Evolutionary conservation across 1,284 basidiomycete genomes (phyloP).

Genomic region (Fomitopsis schrenkii): DNA sequence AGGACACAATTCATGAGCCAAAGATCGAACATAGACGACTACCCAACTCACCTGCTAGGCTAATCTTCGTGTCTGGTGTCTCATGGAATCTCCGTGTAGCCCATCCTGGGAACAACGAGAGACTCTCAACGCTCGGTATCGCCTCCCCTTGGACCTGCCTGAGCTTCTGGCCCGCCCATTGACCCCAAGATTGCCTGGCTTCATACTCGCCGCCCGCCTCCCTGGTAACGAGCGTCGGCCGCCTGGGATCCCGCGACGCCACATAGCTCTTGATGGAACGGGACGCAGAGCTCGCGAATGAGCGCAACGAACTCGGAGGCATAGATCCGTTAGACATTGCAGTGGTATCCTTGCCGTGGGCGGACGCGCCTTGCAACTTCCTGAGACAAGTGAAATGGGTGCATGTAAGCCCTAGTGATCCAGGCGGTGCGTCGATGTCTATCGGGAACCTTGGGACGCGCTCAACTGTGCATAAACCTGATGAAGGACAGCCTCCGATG

Average conservation of each 20-base stretch:
- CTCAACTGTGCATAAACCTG: not conserved
- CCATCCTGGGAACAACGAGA: slow-evolving; percentile 40
- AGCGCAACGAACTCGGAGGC: slow-evolving; percentile 27
- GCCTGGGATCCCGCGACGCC: slow-evolving; percentile 32
- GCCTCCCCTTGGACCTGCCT: slow-evolving; percentile 18
- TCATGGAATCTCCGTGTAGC: slow-evolving; percentile 32
- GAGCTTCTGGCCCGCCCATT: slow-evolving; percentile 48
- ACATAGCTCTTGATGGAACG: slow-evolving; percentile 40
- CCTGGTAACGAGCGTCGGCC: slow-evolving; percentile 17
- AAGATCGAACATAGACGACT: not conserved
- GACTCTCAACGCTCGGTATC: slow-evolving; percentile 24
- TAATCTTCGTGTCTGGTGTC: slow-evolving; percentile 1
- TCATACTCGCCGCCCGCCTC: slow-evolving; percentile 11
- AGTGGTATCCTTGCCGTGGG: not conserved
- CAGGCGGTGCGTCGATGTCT: not conserved
- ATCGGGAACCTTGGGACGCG: not conserved
- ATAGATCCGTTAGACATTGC: slow-evolving; percentile 26
- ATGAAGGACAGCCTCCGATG: not conserved
- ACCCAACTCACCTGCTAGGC: slow-evolving; percentile 13
- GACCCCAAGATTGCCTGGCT: slow-evolving; percentile 34
- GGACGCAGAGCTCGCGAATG: slow-evolving; percentile 29
- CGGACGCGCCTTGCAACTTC: not conserved
- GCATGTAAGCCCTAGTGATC: not conserved
- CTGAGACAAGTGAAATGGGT: not conserved
- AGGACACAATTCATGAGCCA: not conserved